phyloP scores from a whole-genome alignment of 495 filamentous ascomycete species.

The Penicillium tannophilum region DNA sequence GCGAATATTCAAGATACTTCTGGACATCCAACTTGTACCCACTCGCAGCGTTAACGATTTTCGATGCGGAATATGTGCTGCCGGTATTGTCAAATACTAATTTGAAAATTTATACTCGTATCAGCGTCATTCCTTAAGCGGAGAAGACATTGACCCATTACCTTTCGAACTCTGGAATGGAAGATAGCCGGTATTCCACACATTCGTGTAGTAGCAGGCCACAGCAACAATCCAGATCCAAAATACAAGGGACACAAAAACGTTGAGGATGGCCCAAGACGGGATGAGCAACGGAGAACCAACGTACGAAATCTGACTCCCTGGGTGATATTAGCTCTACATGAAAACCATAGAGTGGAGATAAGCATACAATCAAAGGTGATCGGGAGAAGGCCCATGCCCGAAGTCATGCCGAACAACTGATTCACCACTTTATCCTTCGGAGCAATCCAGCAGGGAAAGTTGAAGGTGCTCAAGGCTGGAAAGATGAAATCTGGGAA shows the following conservation, averaged over 20 bases:
- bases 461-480: constrained; percentile 81
- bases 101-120: neutral
- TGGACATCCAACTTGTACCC: no score
- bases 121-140: neutral
- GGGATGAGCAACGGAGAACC: constrained; percentile 77
- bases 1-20: no score
- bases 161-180: constrained; percentile 31
- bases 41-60: no score
- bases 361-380: constrained; percentile 64
- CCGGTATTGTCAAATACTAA: constrained; percentile 77
- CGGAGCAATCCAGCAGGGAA: constrained; percentile 81
- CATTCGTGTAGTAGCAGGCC: constrained; percentile 50
- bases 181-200: constrained; percentile 49
- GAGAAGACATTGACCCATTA: constrained; percentile 4
- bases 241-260: constrained; percentile 70
- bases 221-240: constrained; percentile 79
- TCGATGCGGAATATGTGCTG: no score
- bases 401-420: constrained; percentile 75
- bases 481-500: constrained; percentile 78
- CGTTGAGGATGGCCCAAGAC: constrained; percentile 83
- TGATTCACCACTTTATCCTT: constrained; percentile 76
- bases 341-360: neutral
- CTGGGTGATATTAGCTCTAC: constrained; percentile 46
- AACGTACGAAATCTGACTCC: constrained; percentile 85
- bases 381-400: constrained; percentile 76